Base-by-base conservation (phyloP, 352 stramenopile species). In the Phytophthora macrochlamydospora region DNA sequence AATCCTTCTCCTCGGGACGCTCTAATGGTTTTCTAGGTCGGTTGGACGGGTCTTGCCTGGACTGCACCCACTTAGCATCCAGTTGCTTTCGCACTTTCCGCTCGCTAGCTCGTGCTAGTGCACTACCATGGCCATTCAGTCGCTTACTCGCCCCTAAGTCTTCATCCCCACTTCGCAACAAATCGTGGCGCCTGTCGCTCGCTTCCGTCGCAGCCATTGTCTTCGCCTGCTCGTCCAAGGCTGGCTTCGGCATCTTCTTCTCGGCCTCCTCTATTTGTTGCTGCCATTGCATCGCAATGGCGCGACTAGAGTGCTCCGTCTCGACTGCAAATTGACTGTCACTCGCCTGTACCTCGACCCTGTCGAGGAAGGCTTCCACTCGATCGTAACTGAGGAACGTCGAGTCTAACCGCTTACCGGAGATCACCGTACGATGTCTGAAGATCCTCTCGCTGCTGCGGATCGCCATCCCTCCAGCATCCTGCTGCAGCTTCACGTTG, bases 21-120 rank as follows among this genome's bases (percentile, higher is more conserved):
- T 90, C 78, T 6, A 85, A 58, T 35, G 80, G 73, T 12, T 59
- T 63, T 2, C 67, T 71, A 0, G 84, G 84, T 1, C 81, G 81
- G 45, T 89, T 88, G 4, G 71, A 61, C 12, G 69, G 67, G 43
- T 92, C 81, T 14, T 78, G 71, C n/a, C 82, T 79, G 31, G 62
- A 62, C 35, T 85, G 67, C 31, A 91, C 58, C 84, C 84, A 92
- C 62, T 76, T 76, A 32, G 81, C 56, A 59, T 90, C 71, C 8
- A 92, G 69, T 50, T 92, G 84, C 56, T 92, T 92, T 58, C 58
- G 67, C 30, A 92, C 81, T 64, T 86, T 89, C 42, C 81, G 76
- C 55, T 75, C 54, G 11, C 80, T 83, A 9, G 81, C 81, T 29
- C 78, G 76, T 13, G 72, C 67, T 32, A 92, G 63, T 7, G 60